phyloP scores from a whole-genome alignment of 2,329 filamentous ascomycete species.

The Aphanocladium album region DNA sequence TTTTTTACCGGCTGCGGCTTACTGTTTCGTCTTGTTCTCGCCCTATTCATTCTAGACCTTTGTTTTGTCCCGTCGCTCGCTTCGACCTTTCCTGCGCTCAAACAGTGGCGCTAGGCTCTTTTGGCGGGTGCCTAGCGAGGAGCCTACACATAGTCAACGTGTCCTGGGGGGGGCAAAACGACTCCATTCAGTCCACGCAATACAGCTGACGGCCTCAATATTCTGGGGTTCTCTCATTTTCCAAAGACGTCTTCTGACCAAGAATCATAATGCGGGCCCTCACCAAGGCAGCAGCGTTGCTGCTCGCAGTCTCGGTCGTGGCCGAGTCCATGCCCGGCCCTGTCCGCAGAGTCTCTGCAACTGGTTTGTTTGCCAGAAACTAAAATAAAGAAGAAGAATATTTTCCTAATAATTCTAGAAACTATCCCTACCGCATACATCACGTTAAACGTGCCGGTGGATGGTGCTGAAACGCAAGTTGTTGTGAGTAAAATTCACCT shows the following conservation, averaged over 20 bases:
- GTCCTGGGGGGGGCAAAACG: not conserved
- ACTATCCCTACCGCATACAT: conserved; percentile 21
- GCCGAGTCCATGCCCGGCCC: not conserved
- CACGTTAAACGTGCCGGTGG: conserved; percentile 20
- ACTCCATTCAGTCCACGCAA: not conserved
- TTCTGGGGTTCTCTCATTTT: not conserved
- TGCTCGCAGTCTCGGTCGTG: conserved; percentile 18
- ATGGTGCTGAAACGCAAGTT: conserved; percentile 15
- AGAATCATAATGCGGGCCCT: conserved; percentile 23
- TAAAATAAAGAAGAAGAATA: not conserved
- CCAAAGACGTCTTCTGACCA: not conserved
- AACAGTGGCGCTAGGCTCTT: not conserved
- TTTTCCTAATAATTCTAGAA: conserved; percentile 9
- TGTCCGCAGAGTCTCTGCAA: not conserved
- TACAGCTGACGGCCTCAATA: not conserved
- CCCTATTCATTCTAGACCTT: not conserved
- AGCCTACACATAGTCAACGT: not conserved
- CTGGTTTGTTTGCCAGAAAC: not conserved
- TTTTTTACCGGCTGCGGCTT: not conserved
- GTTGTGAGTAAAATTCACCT: conserved; percentile 18
- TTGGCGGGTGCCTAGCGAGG: not conserved
- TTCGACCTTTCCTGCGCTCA: not conserved
- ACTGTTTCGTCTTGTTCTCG: not conserved
- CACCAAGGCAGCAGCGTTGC: conserved; percentile 22
- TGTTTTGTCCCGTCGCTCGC: not conserved